phyloP scores from a whole-genome alignment of 2,329 filamentous ascomycete species.

The Talaromyces marneffei region DNA sequence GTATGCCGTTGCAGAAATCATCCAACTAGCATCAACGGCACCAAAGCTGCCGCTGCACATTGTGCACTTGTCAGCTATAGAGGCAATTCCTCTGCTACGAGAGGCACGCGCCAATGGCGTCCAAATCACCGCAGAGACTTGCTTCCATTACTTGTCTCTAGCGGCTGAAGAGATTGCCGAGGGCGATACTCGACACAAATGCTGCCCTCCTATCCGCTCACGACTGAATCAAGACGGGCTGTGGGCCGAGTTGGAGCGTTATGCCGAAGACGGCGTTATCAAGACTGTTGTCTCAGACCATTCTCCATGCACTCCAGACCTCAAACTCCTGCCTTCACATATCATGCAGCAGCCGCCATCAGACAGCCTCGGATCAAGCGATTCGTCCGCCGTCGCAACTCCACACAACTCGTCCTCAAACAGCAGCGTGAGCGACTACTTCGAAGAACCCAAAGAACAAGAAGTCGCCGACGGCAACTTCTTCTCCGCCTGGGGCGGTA shows the following conservation, averaged over 20 bases:
- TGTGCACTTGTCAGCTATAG: slow-evolving; percentile 83
- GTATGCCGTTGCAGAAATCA: slow-evolving; percentile 79
- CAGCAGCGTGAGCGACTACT: slow-evolving; percentile 19
- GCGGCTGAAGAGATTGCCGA: slow-evolving; percentile 74
- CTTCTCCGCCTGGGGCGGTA: slow-evolving; percentile 93
- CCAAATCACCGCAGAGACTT: slow-evolving; percentile 89
- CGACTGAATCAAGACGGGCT: slow-evolving; percentile 75
- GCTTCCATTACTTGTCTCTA: slow-evolving; percentile 88
- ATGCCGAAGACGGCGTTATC: slow-evolving; percentile 68
- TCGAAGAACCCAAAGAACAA: slow-evolving; percentile 24
- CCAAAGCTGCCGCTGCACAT: slow-evolving; percentile 84
- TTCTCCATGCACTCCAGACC: slow-evolving; percentile 88
- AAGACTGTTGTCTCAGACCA: slow-evolving; percentile 91
- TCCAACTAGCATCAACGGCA: slow-evolving; percentile 72
- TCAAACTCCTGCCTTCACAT: slow-evolving; percentile 76
- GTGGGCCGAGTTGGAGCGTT: slow-evolving; percentile 68
- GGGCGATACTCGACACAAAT: slow-evolving; percentile 89
- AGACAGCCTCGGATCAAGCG: slow-evolving; percentile 16
- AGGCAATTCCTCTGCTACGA: slow-evolving; percentile 75
- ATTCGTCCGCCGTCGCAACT: slow-evolving; percentile 13
- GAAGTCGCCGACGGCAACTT: slow-evolving; percentile 65
- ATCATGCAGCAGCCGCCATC: slow-evolving; percentile 41
- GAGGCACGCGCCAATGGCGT: slow-evolving; percentile 66
- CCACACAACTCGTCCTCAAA: slow-evolving; percentile 3
- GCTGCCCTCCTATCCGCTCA: slow-evolving; percentile 84